Conservation (phyloP, 805 yeast species). For the Schwanniomyces vanrijiae region DNA sequence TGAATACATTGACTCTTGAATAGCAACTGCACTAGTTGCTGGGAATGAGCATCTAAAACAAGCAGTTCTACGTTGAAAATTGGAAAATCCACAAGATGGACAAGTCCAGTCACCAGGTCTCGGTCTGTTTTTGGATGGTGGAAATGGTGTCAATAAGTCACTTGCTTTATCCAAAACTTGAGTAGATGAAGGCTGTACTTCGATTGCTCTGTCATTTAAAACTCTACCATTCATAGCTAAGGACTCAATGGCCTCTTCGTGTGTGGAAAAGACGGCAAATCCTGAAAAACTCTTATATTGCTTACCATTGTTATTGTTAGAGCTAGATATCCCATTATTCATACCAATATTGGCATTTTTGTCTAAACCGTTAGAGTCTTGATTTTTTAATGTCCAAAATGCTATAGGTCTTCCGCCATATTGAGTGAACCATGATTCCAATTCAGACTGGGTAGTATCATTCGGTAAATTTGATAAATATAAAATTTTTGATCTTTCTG, state of each 20-base stretch:
- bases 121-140: constrained; percentile 81
- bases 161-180: constrained; percentile 78
- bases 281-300: constrained; percentile 56
- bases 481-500: constrained; percentile 75
- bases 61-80: constrained; percentile 90
- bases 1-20: constrained; percentile 59
- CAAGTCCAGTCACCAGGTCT: constrained; percentile 99
- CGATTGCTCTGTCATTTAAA: constrained; percentile 71
- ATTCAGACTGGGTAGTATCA: constrained; percentile 87
- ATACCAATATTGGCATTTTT: constrained; percentile 5
- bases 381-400: constrained; percentile 81
- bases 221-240: constrained; percentile 77
- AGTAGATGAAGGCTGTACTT: constrained; percentile 84
- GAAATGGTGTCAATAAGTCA: constrained; percentile 80
- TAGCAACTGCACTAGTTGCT: constrained; percentile 67
- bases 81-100: constrained; percentile 92
- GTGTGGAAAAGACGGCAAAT: constrained; percentile 80
- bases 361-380: constrained; percentile 22
- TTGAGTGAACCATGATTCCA: constrained; percentile 89
- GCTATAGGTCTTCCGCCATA: constrained; percentile 85
- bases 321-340: background rate
- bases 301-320: constrained; percentile 25
- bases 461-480: constrained; percentile 77
- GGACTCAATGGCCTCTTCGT: constrained; percentile 83
- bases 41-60: constrained; percentile 94